Conservation (phyloP, 2,329 filamentous ascomycete genomes). For the Paecilomyces dactylethromorphus region DNA sequence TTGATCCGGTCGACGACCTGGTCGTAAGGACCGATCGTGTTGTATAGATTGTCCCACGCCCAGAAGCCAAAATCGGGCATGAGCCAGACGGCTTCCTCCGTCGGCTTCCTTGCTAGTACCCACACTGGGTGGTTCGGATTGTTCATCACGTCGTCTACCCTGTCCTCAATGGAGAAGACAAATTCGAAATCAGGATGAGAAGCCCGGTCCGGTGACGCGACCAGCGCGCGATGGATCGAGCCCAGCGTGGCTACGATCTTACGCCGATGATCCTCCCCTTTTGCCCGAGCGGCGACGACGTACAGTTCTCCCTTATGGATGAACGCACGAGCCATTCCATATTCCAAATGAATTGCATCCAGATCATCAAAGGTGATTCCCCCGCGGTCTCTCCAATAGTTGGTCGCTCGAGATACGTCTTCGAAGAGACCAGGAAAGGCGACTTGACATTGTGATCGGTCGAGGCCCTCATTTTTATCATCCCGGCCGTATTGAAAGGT, state of each 20-base stretch:
- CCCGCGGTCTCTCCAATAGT: conserved; percentile 21
- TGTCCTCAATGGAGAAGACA: conserved; percentile 37
- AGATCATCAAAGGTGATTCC: conserved; percentile 19
- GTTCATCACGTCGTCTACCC: conserved; percentile 36
- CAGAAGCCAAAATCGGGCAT: conserved; percentile 50
- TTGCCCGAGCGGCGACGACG: conserved; percentile 21
- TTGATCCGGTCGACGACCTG: conserved; percentile 28
- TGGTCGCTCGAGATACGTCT: conserved; percentile 22
- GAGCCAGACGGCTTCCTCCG: conserved; percentile 41
- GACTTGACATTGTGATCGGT: conserved; percentile 19
- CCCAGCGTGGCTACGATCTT: conserved; percentile 38
- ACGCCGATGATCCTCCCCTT: conserved; percentile 30
- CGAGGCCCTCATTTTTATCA: conserved; percentile 22
- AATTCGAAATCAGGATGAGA: conserved; percentile 42
- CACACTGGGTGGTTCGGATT: conserved; percentile 30
- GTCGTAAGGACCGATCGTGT: conserved; percentile 29
- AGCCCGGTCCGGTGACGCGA: conserved; percentile 25
- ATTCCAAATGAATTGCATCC: conserved; percentile 18
- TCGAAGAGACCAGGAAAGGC: conserved; percentile 32
- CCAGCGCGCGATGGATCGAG: conserved; percentile 44
- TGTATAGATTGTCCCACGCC: conserved; percentile 37
- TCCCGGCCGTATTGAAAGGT: conserved; percentile 26
- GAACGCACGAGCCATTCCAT: conserved; percentile 28
- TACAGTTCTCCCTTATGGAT: conserved; percentile 28
- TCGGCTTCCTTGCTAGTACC: conserved; percentile 34